Evolutionary conservation across 2,329 filamentous ascomycete genomes (phyloP).

Genomic region (Pestalotiopsis sp.): DNA sequence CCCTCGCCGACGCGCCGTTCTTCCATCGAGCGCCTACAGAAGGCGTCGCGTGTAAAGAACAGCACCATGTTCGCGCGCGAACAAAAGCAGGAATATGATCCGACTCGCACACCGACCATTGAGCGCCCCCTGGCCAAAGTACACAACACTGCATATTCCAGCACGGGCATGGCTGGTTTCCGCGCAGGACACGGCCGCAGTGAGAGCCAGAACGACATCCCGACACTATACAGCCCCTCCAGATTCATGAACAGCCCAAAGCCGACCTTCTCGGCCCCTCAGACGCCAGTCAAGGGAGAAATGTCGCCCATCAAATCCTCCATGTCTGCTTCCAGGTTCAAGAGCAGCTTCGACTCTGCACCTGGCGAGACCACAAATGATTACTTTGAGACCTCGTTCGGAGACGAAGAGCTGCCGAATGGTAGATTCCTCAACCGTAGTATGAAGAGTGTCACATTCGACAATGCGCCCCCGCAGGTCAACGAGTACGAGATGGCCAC

Average conservation of each 20-base stretch:
- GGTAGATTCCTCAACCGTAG: slow-evolving; percentile 77
- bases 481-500: slow-evolving; percentile 99
- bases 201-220: slow-evolving; percentile 63
- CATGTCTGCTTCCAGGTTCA: slow-evolving; percentile 69
- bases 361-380: slow-evolving; percentile 71
- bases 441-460: slow-evolving; percentile 96
- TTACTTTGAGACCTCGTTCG: slow-evolving; percentile 63
- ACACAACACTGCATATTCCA: slow-evolving; percentile 72
- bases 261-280: slow-evolving; percentile 32
- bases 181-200: slow-evolving; percentile 53
- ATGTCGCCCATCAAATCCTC: slow-evolving; percentile 88
- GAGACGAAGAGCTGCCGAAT: slow-evolving; percentile 62
- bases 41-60: slow-evolving; percentile 94
- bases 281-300: slow-evolving; percentile 69
- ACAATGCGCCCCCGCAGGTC: slow-evolving; percentile 87
- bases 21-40: slow-evolving; percentile 94
- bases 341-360: slow-evolving; percentile 71
- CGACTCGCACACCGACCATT: slow-evolving; percentile 73
- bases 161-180: slow-evolving; percentile 56
- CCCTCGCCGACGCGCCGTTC: slow-evolving; percentile 78
- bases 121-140: slow-evolving; percentile 81
- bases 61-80: slow-evolving; percentile 96
- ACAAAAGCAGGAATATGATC: slow-evolving; percentile 91
- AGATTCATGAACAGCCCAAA: slow-evolving; percentile 39
- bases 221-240: slow-evolving; percentile 57